Evolutionary conservation across 306 rosid genomes (phyloP), one percentile per base, ranked within the genome.

Genomic region (Styphnolobium japonicum): DNA sequence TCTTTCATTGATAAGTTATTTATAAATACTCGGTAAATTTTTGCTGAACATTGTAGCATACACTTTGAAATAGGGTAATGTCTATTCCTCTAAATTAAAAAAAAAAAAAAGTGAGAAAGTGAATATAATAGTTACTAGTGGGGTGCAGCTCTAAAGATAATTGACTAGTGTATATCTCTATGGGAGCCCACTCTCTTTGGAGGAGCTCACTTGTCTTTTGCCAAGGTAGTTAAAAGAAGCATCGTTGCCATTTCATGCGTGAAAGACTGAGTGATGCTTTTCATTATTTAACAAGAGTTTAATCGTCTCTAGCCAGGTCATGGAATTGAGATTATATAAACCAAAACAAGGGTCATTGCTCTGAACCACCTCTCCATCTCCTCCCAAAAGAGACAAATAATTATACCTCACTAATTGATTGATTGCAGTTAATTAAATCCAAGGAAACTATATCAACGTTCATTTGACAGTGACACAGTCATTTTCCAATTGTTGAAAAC

Each of bases 141-240:
- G 84, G 46, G 3, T 42, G 71, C 75, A 63, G 42, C 81, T 63
- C 66, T 78, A 29, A 78, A 71, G 66, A 10, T 61, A 21, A 36
- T 39, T 61, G 73, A 78, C 37, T 0, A 46, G 43, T 46, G 79
- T 55, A 6, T 58, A 36, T 57, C 36, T 55, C 2, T 39, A 25
- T 81, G 81, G 73, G 72, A 71, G 11, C 84, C 60, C 82, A 73
- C 84, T 63, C 10, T 51, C 18, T 58, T 62, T 65, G 51, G 36
- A 80, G 9, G 56, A 76, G 7, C 79, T 71, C 29, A 2, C 39
- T 64, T 67, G 74, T 81, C 62, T 51, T 64, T 78, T 60, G n/a
- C 9, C 22, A 60, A 49, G 11, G 21, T 10, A 11, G 51, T 43
- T 33, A 39, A 71, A 76, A 55, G 9, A 68, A 31, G 16, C 15